A percentile compares a stretch with the other conserved stretches of the same genome.
phyloP scores from a whole-genome alignment of 441 rosid species.

The Adansonia rubrostipa region DNA sequence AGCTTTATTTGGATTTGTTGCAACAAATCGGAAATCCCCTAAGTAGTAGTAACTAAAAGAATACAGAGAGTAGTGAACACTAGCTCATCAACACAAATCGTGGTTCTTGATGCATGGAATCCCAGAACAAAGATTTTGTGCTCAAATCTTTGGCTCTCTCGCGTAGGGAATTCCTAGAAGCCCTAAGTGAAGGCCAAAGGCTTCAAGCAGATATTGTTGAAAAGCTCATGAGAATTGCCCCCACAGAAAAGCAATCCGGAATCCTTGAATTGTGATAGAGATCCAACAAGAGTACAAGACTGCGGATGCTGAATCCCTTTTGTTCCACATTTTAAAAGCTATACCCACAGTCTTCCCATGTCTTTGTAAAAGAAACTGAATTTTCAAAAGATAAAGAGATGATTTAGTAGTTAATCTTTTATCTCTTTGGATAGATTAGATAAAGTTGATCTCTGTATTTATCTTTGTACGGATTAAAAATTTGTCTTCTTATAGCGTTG shows the following conservation, averaged over 20 bases:
- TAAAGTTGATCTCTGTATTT: no score
- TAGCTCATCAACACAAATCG: conserved; percentile 45
- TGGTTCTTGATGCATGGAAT: conserved; percentile 72
- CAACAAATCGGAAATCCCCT: conserved; percentile 60
- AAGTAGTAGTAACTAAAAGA: conserved; percentile 27
- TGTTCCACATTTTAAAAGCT: conserved; percentile 68
- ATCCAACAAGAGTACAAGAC: conserved; percentile 44
- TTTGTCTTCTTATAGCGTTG: neutral
- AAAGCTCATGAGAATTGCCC: conserved; percentile 71
- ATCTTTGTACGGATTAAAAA: no score
- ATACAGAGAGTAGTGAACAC: conserved; percentile 29
- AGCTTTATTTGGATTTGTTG: conserved; percentile 89
- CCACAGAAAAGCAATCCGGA: conserved; percentile 60
- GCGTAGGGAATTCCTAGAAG: conserved; percentile 56
- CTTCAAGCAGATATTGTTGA: conserved; percentile 70
- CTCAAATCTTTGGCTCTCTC: conserved; percentile 70
- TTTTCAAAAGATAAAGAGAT: no score
- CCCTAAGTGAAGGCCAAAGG: conserved; percentile 61
- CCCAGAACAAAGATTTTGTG: conserved; percentile 80
- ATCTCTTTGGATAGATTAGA: no score
- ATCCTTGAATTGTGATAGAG: conserved; percentile 63
- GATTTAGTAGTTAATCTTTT: no score
- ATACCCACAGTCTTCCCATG: conserved; percentile 79
- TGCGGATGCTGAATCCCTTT: conserved; percentile 78
- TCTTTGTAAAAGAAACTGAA: conserved; percentile 10